Evolutionary conservation across 768 basidiomycete species (phyloP).

Genomic region (Boletus edulis): DNA sequence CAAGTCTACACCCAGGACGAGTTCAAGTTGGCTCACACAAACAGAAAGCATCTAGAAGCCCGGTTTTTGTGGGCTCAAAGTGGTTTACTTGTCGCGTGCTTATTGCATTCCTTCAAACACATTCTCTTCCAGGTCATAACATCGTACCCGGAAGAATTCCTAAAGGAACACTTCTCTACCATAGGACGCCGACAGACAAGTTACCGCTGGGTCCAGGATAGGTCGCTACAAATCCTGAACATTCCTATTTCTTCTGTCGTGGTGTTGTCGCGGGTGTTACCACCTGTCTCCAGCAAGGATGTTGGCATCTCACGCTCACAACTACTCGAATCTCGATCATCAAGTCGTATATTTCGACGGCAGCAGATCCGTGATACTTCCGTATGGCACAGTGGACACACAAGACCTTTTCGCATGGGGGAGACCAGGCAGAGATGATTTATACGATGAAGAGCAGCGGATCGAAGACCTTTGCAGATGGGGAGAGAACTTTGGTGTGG

Average conservation of each 20-base stretch:
- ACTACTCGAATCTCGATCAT: conserved; percentile 27
- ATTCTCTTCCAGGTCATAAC: conserved; percentile 17
- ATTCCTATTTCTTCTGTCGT: conserved; percentile 38
- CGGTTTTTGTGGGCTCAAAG: too few species aligned
- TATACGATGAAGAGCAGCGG: conserved; percentile 33
- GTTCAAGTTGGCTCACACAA: too few species aligned
- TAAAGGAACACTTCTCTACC: conserved; percentile 36
- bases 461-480: conserved; percentile 42
- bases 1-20: too few species aligned
- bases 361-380: conserved; percentile 43
- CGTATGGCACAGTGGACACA: conserved; percentile 40
- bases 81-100: neutral
- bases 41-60: too few species aligned
- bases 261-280: neutral
- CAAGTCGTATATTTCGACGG: conserved; percentile 55
- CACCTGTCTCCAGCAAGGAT: neutral
- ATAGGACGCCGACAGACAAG: conserved; percentile 17
- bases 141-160: conserved; percentile 34
- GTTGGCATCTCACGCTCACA: conserved; percentile 17
- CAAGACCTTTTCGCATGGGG: conserved; percentile 50
- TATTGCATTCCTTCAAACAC: conserved; percentile 14
- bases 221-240: conserved; percentile 36
- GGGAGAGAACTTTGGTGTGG: conserved; percentile 39
- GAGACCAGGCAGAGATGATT: conserved; percentile 11
- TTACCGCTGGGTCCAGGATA: conserved; percentile 32